These are phyloP conservation scores for Seminavis robusta DNA, from an alignment of 108 stramenopile genomes.

Conservation along the genomic window DNA sequence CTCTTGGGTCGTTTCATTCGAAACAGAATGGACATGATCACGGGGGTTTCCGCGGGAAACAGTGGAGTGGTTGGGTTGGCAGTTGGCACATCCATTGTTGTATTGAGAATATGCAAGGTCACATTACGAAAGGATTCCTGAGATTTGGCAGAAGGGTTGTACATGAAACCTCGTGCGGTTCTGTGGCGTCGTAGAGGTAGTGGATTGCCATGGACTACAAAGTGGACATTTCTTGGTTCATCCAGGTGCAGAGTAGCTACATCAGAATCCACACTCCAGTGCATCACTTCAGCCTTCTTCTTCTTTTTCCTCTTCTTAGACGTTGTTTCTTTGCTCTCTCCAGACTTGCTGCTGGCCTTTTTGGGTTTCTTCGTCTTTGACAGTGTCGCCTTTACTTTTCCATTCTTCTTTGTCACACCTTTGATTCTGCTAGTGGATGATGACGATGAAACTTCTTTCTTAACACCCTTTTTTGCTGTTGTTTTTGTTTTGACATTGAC, in stretches of 20 bases:
- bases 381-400: too few relatives aligned
- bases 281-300: background rate
- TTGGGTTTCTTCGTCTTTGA: too few relatives aligned
- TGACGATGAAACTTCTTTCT: too few relatives aligned
- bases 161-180: conserved; percentile 58
- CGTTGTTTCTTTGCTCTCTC: conserved; percentile 16
- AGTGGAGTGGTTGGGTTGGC: conserved; percentile 4
- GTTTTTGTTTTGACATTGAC: too few relatives aligned
- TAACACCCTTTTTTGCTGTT: too few relatives aligned
- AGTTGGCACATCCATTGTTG: background rate
- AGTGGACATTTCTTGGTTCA: conserved; percentile 12
- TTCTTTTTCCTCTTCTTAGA: conserved; percentile 1
- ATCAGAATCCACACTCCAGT: background rate
- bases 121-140: conserved; percentile 63
- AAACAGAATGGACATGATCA: conserved; percentile 57
- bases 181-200: conserved; percentile 76
- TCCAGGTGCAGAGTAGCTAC: background rate
- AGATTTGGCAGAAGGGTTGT: conserved; percentile 67
- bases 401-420: too few relatives aligned
- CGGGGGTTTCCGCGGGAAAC: conserved; percentile 19
- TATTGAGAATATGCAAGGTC: conserved; percentile 27
- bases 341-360: too few relatives aligned
- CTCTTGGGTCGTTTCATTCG: conserved; percentile 69
- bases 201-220: conserved; percentile 74
- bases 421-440: too few relatives aligned